These are phyloP conservation scores for Epichloe aotearoae DNA, from an alignment of 2,329 filamentous ascomycete genomes.

Conservation along the genomic window DNA sequence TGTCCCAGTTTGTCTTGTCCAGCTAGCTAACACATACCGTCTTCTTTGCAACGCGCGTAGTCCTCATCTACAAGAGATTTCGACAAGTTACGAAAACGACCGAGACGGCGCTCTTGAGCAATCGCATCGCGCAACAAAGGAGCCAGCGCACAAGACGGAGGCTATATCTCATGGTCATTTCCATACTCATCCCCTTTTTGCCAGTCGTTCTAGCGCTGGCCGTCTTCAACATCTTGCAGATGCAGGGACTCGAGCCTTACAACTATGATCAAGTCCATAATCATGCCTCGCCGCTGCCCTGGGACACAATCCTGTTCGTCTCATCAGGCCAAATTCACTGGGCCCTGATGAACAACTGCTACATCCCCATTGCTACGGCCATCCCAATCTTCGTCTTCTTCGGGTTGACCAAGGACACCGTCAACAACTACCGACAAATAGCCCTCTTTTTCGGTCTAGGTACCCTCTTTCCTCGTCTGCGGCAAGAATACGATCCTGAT, in stretches of 20 bases:
- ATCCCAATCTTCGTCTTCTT: slow-evolving; percentile 40
- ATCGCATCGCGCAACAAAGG: slow-evolving; percentile 26
- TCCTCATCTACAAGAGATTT: slow-evolving; percentile 35
- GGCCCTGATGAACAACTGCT: slow-evolving; percentile 30
- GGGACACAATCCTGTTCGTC: slow-evolving; percentile 33
- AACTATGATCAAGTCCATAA: slow-evolving; percentile 30
- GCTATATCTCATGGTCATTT: slow-evolving; percentile 42
- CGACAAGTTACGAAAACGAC: slow-evolving; percentile 30
- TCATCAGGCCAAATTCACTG: slow-evolving; percentile 28
- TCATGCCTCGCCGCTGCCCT: slow-evolving; percentile 24
- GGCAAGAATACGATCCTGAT: slow-evolving; percentile 26
- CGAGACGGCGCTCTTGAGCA: slow-evolving; percentile 24
- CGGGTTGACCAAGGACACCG: slow-evolving; percentile 39
- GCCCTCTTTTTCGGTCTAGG: slow-evolving; percentile 29
- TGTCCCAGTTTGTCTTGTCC: neutral
- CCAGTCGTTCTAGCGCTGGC: slow-evolving; percentile 31
- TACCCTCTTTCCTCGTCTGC: slow-evolving; percentile 27
- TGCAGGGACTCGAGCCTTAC: slow-evolving; percentile 21
- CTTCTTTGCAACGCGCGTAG: slow-evolving; percentile 14
- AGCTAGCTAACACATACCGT: neutral
- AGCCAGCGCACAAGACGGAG: slow-evolving; percentile 35
- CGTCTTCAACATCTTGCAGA: slow-evolving; percentile 25
- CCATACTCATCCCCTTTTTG: slow-evolving; percentile 37
- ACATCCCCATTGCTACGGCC: slow-evolving; percentile 33
- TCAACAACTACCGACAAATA: slow-evolving; percentile 32